phyloP scores from a whole-genome alignment of 345 rosid species.

The Populus deltoides region DNA sequence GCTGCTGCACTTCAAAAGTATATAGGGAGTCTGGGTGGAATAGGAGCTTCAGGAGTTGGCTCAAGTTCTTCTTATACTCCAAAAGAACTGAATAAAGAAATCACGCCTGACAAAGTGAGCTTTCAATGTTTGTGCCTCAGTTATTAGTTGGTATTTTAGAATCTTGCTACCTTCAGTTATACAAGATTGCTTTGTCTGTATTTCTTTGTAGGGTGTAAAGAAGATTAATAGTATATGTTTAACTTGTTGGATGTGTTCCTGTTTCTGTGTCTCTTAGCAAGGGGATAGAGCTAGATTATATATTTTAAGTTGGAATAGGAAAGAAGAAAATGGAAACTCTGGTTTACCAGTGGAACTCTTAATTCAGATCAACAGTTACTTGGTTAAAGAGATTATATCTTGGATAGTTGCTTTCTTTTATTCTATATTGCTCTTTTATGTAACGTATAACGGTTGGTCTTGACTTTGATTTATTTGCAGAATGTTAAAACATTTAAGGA shows the following conservation, averaged over 20 bases:
- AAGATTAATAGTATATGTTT: background rate
- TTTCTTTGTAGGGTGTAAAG: background rate
- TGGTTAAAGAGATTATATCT: background rate
- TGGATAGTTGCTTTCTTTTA: background rate
- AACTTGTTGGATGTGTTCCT: background rate
- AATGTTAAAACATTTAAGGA: conserved; percentile 98
- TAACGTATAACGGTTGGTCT: background rate
- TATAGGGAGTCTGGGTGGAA: conserved; percentile 91
- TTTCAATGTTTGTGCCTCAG: background rate
- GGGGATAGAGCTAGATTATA: conserved; percentile 4
- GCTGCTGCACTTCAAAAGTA: conserved; percentile 94
- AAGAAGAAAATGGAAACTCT: background rate
- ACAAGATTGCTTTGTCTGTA: background rate
- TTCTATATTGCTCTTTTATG: background rate
- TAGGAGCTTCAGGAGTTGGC: conserved; percentile 95
- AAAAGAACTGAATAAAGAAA: conserved; percentile 88
- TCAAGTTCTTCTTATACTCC: conserved; percentile 90
- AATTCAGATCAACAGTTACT: background rate
- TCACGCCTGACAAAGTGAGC: conserved; percentile 86
- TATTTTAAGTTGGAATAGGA: background rate
- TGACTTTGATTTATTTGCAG: conserved; percentile 47
- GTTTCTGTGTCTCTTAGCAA: background rate
- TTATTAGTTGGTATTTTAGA: background rate
- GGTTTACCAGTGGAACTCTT: background rate
- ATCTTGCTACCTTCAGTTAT: background rate